Evolutionary conservation across 2,329 filamentous ascomycete species (phyloP).

Genomic region (Myriosclerotinia duriaeana): DNA sequence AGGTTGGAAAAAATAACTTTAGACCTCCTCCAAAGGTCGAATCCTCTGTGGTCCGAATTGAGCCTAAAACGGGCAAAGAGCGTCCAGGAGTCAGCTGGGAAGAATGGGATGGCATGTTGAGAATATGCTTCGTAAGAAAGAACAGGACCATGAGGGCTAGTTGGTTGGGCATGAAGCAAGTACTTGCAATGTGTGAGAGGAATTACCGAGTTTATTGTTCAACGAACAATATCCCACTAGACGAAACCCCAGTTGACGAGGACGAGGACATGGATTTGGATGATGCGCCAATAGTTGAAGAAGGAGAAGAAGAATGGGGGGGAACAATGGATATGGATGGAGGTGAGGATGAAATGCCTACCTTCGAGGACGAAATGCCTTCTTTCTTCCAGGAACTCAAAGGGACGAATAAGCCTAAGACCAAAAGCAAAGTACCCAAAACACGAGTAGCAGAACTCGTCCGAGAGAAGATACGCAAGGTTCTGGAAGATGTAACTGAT

Average conservation of each 20-base stretch:
- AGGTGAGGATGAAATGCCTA: constrained; percentile 39
- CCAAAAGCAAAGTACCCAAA: constrained; percentile 69
- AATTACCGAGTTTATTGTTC: constrained; percentile 93
- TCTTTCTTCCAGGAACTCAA: constrained; percentile 74
- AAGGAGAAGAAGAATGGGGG: constrained; percentile 51
- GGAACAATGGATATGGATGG: constrained; percentile 54
- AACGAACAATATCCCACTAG: constrained; percentile 75
- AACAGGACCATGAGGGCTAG: constrained; percentile 85
- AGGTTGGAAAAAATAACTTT: constrained; percentile 96
- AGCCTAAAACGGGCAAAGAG: constrained; percentile 75
- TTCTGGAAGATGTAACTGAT: constrained; percentile 76
- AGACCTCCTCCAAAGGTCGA: constrained; percentile 92
- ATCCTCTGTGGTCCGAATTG: constrained; percentile 83
- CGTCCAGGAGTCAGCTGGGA: constrained; percentile 87
- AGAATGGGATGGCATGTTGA: constrained; percentile 88
- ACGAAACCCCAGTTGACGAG: constrained; percentile 59
- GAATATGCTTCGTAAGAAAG: constrained; percentile 81
- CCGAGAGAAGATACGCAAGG: constrained; percentile 80
- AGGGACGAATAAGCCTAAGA: constrained; percentile 56
- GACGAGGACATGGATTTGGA: constrained; percentile 50
- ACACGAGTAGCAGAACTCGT: constrained; percentile 79
- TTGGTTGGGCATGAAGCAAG: constrained; percentile 77
- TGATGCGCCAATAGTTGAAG: constrained; percentile 45
- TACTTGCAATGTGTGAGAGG: constrained; percentile 77
- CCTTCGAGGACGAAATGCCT: constrained; percentile 65